Base-by-base conservation (phyloP, 2,329 filamentous ascomycete species). In the Akanthomyces dipterigenus region DNA sequence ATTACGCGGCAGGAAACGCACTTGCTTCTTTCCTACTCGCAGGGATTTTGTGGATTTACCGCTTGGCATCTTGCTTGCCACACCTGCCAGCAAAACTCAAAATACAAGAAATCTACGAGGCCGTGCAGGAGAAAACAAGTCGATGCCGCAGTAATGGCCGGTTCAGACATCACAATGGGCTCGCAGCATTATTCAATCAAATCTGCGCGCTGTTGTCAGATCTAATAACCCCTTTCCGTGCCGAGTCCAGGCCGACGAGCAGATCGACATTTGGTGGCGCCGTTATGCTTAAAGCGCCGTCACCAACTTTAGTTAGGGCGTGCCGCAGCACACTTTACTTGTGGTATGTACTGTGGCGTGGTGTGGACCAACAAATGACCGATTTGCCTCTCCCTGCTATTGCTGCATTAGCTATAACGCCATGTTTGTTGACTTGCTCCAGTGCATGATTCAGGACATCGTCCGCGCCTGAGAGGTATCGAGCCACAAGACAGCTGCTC, bases 271-370 rank as follows among this genome's bases (percentile, higher is more conserved):
- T 34, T 34, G 31, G 31, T 22, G 14, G 31, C 31, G 43, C 20
- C 7, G 49, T 58, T 58, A 57, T 49, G 55, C 55, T 49, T 57
- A 57, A 40, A 50, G 36, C 28, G 48, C 26, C 55, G 45, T 34
- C 31, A 53, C 28, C 12, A 48, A 48, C 28, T 36, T n/a, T 46
- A n/a, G 16, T 16, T 36, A 28, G 7, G 14, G n/a, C n/a, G 22
- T 40, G n/a, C 53, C 50, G n/a, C 6, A 42, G 12, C 48, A 51
- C 46, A 31, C 34, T 6, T 18, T 26, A 20, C 6, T 2, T 14
- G 3, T 20, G 50, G 22, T 20, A 24, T 24, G 20, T 6, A 22
- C 34, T 42, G 36, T 22, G n/a, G 14, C 26, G 3, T 16, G 36
- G 3, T 9, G 51, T n/a, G 51, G 38, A 43, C 22, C 22, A 18